Evolutionary conservation across 2,329 filamentous ascomycete genomes (phyloP), one percentile per base, ranked within the genome.

Genomic region (Blastomyces silverae): DNA sequence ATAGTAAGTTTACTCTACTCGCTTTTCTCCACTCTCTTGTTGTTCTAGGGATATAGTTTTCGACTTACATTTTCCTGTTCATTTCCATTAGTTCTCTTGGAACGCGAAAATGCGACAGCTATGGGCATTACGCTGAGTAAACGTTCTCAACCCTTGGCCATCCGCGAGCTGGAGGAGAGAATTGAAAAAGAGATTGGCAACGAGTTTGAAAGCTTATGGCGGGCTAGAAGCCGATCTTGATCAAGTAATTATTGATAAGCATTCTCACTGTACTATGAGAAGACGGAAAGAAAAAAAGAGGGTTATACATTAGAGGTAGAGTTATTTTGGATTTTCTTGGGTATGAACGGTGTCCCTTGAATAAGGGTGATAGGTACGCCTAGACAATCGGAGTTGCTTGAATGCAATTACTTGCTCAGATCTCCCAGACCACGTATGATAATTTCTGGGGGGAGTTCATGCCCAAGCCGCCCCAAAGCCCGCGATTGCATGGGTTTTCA

Each of bases 1-100:
- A 87, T 67, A 79, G 84, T 85, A 70, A 77, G 82, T 75, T 17
- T 59, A 25, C 6, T 46, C 17, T 44, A 22, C 3, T 15, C 37
- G 22, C 39, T n/a, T 31, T 60, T 20, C 28, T 31, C 39, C 1
- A 3, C 7, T 59, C 5, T 25, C 57, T 31, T 25, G 13, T 13
- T 57, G 25, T 55, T 55, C 52, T 55, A n/a, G 37, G n/a, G n/a
- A 13, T 4, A 15, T 5, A 44, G 44, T 60, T 3, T 11, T 37
- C 34, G n/a, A 37, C 53, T 31, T 53, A 53, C 13, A 31, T 39
- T 58, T 58, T 17, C n/a, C 20, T 13, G 4, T 7, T 58, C 20
- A 42, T 7, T 22, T 57, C 15, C 15, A 13, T 62, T 22, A 61
- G 39, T 28, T 10, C 7, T 31, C 74, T 73, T 76, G n/a, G 73